phyloP scores from a whole-genome alignment of 1,139 yeast genomes.

The Debaryomycetaceae sp. region DNA sequence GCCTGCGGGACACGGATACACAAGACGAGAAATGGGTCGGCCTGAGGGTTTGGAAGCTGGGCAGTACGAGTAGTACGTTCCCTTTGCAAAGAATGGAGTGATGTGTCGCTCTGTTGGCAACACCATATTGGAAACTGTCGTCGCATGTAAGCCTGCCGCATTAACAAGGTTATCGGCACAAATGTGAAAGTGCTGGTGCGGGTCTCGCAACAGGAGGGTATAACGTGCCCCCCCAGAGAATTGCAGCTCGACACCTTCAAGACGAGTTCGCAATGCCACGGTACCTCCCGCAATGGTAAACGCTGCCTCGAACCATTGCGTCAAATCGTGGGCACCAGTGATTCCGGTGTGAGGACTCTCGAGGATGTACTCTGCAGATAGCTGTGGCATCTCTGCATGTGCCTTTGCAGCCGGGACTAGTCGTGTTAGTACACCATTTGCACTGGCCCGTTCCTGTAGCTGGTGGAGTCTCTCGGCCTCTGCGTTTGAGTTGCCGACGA shows the following conservation, averaged over 20 bases:
- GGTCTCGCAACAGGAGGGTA: slow-evolving; percentile 20
- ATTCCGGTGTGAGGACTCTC: slow-evolving; percentile 85
- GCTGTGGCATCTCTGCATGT: slow-evolving; percentile 45
- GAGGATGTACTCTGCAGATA: slow-evolving; percentile 46
- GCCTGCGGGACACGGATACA: slow-evolving; percentile 75
- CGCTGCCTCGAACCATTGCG: slow-evolving; percentile 45
- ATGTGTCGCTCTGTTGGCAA: slow-evolving; percentile 54
- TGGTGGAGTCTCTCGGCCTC: slow-evolving; percentile 51
- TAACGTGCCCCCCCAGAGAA: slow-evolving; percentile 12
- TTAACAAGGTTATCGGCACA: slow-evolving; percentile 54
- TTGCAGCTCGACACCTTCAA: slow-evolving; percentile 29
- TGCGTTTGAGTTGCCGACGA: slow-evolving; percentile 65
- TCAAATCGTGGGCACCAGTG: slow-evolving; percentile 66
- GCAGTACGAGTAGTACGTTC: slow-evolving; percentile 55
- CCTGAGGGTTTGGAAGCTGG: slow-evolving; percentile 7
- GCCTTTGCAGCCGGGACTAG: slow-evolving; percentile 31
- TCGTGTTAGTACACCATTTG: slow-evolving; percentile 48
- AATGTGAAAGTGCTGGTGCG: slow-evolving; percentile 27
- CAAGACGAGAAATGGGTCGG: slow-evolving; percentile 23
- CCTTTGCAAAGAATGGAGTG: slow-evolving; percentile 64
- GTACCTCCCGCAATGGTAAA: slow-evolving; percentile 53
- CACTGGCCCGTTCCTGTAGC: slow-evolving; percentile 38
- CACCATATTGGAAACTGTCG: slow-evolving; percentile 53
- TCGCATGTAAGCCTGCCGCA: slow-evolving; percentile 72
- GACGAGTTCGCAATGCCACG: slow-evolving; percentile 50